Conservation (phyloP, 257 asterid genomes). For the Agastache rugosa region DNA sequence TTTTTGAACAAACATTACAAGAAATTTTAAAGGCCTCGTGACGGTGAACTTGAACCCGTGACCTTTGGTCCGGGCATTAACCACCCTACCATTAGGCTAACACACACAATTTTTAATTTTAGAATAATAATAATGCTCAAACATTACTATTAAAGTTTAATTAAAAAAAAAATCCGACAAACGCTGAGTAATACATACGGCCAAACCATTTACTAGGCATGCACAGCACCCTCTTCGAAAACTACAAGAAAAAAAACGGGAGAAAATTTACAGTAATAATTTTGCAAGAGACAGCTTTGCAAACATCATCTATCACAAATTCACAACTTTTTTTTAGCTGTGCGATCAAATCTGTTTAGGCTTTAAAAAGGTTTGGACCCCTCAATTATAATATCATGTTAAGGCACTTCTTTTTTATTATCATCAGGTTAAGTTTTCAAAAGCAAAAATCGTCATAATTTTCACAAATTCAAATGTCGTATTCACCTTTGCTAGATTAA, state of each 20-base stretch:
- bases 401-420: neutral
- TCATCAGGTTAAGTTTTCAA: neutral
- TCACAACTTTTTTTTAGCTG: neutral
- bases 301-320: neutral
- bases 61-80: too few relatives aligned
- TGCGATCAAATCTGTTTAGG: constrained; percentile 14
- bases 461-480: neutral
- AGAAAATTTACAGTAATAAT: neutral
- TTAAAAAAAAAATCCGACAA: too few relatives aligned
- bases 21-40: too few relatives aligned
- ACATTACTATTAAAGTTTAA: neutral
- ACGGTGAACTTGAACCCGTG: too few relatives aligned
- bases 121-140: neutral
- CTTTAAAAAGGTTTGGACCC: constrained; percentile 11
- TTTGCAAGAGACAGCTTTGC: neutral
- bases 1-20: too few relatives aligned
- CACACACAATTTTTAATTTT: too few relatives aligned
- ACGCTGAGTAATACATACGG: neutral
- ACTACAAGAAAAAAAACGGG: too few relatives aligned
- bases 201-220: neutral
- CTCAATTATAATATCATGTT: neutral
- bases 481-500: too few relatives aligned
- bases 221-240: neutral
- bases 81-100: too few relatives aligned
- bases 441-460: neutral